phyloP scores from a whole-genome alignment of 306 rosid genomes.

The Cucurbita moschata region DNA sequence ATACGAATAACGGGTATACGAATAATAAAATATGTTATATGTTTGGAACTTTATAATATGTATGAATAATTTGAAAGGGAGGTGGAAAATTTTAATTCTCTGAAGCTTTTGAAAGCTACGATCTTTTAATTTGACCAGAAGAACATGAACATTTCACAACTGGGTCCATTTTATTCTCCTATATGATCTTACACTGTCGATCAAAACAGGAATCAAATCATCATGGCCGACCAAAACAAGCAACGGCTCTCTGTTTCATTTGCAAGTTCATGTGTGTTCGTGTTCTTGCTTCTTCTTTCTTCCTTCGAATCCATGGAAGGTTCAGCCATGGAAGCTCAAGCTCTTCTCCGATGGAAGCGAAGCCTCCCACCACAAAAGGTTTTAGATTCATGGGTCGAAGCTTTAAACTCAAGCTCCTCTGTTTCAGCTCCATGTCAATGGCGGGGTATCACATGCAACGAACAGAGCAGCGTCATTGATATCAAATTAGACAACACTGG shows the following conservation, averaged over 20 bases:
- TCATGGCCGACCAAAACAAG: background rate
- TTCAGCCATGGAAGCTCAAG: constrained; percentile 18
- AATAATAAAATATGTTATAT: too few species aligned
- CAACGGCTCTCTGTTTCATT: background rate
- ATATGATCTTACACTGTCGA: background rate
- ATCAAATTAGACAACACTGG: constrained; percentile 30
- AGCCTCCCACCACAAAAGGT: constrained; percentile 30
- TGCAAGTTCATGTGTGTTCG: background rate
- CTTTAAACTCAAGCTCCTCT: constrained; percentile 6
- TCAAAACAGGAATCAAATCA: background rate
- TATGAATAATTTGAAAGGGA: too few species aligned
- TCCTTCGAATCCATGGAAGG: background rate
- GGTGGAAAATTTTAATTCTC: background rate
- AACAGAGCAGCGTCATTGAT: constrained; percentile 8
- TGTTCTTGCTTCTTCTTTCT: background rate
- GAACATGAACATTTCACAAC: background rate
- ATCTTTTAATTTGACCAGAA: background rate
- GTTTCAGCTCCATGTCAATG: constrained; percentile 32
- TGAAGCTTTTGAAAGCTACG: background rate
- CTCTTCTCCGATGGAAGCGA: constrained; percentile 36
- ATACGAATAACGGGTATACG: too few species aligned
- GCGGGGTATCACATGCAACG: constrained; percentile 37
- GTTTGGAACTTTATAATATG: too few species aligned
- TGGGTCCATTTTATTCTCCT: background rate
- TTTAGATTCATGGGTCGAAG: constrained; percentile 24